These are phyloP conservation scores for Arabidopsis suecica DNA, from an alignment of 345 rosid genomes.

Conservation along the genomic window DNA sequence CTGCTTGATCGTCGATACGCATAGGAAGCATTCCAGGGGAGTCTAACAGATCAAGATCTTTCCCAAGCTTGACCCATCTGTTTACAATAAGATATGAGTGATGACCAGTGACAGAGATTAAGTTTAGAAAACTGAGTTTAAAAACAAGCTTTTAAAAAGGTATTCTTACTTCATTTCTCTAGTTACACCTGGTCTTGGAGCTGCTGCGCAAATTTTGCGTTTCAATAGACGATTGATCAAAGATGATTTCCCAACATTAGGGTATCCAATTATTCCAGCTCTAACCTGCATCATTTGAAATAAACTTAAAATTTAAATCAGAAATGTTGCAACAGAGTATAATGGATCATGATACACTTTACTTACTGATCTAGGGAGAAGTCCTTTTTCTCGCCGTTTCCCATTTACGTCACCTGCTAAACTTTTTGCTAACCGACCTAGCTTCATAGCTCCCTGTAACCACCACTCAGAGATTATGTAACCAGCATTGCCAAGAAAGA, in stretches of 20 bases:
- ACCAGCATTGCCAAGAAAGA: constrained; percentile 15
- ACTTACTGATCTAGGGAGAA: constrained; percentile 85
- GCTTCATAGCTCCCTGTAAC: constrained; percentile 82
- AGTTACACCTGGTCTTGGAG: constrained; percentile 96
- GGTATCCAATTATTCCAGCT: constrained; percentile 96
- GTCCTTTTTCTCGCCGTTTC: constrained; percentile 83
- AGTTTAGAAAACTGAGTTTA: background rate
- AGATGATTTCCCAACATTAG: constrained; percentile 98
- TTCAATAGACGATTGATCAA: constrained; percentile 88
- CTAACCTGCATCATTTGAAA: constrained; percentile 61
- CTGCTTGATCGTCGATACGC: constrained; percentile 88
- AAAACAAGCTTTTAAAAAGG: background rate
- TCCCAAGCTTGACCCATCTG: constrained; percentile 90
- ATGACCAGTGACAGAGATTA: constrained; percentile 8
- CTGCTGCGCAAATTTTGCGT: constrained; percentile 89
- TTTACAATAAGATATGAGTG: background rate
- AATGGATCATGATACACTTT: constrained; percentile 4
- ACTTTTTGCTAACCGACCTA: constrained; percentile 69
- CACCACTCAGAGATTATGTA: constrained; percentile 13
- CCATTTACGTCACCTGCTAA: constrained; percentile 79
- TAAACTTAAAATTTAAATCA: background rate
- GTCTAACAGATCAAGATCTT: constrained; percentile 85
- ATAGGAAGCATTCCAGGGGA: constrained; percentile 94
- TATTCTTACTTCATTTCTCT: constrained; percentile 71
- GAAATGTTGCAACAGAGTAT: background rate